These are phyloP conservation scores for Sarocladium brachiariae DNA, from an alignment of 2,329 filamentous ascomycete genomes.

Conservation along the genomic window DNA sequence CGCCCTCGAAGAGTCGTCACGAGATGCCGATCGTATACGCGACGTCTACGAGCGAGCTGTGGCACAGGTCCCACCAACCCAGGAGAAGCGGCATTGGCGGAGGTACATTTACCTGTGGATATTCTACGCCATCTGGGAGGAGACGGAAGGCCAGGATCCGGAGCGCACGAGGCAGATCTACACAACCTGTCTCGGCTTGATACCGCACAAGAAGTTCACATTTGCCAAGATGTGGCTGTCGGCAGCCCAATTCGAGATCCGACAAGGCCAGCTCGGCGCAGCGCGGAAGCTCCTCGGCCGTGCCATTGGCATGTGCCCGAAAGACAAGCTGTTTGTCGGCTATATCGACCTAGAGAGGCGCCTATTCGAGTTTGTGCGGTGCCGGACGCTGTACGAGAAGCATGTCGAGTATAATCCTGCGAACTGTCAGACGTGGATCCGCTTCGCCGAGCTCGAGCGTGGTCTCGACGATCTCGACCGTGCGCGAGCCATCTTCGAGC, in stretches of 20 bases:
- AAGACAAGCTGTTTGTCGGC: conserved; percentile 88
- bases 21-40: conserved; percentile 74
- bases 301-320: conserved; percentile 89
- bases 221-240: conserved; percentile 96
- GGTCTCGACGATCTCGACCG: conserved; percentile 86
- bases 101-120: conserved; percentile 97
- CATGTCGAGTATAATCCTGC: conserved; percentile 86
- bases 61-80: conserved; percentile 87
- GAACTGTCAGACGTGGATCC: conserved; percentile 93
- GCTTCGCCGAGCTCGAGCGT: conserved; percentile 88
- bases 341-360: conserved; percentile 92
- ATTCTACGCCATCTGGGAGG: conserved; percentile 94
- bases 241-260: conserved; percentile 88
- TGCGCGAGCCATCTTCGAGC: conserved; percentile 83
- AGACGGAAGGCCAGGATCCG: conserved; percentile 73
- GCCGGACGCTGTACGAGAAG: conserved; percentile 87
- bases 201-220: conserved; percentile 95
- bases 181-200: conserved; percentile 74
- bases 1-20: conserved; percentile 77
- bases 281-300: conserved; percentile 86
- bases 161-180: conserved; percentile 85
- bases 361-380: conserved; percentile 88
- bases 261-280: conserved; percentile 70
- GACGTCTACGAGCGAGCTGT: conserved; percentile 96
- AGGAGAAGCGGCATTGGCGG: conserved; percentile 96